Evolutionary conservation across 352 stramenopile genomes (phyloP).

Genomic region (Globisporangium alternatum): DNA sequence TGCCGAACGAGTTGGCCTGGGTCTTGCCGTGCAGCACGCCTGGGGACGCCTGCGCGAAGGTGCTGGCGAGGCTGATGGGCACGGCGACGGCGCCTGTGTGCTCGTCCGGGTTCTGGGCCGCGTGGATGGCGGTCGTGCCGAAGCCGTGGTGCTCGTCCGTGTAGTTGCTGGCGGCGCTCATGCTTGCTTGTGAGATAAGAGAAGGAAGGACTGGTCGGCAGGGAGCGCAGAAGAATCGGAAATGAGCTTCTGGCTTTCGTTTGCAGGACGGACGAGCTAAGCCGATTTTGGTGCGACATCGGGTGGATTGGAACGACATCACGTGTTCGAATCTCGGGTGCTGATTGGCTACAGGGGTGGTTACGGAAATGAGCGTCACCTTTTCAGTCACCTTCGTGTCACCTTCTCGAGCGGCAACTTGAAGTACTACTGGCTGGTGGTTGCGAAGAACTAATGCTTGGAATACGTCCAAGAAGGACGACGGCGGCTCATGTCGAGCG

Average conservation of each 20-base stretch:
- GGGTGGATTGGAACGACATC: background rate
- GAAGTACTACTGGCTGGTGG: slow-evolving; percentile 3
- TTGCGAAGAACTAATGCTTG: background rate
- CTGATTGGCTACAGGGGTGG: slow-evolving; percentile 2
- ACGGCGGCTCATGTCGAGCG: background rate
- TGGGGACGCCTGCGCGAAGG: slow-evolving; percentile 81
- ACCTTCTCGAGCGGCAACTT: slow-evolving; percentile 7
- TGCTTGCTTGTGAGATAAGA: slow-evolving; percentile 10
- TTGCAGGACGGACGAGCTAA: background rate
- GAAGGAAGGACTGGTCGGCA: slow-evolving; percentile 3
- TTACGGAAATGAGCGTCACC: slow-evolving; percentile 5
- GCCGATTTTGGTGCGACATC: slow-evolving; percentile 3
- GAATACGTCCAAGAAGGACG: no score
- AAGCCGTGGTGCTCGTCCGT: slow-evolving; percentile 79
- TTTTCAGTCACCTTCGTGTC: slow-evolving; percentile 7
- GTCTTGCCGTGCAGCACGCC: slow-evolving; percentile 71
- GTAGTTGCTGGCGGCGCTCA: slow-evolving; percentile 59
- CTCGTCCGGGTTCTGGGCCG: slow-evolving; percentile 72
- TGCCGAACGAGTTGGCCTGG: slow-evolving; percentile 90
- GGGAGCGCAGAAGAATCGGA: slow-evolving; percentile 9
- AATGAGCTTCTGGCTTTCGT: slow-evolving; percentile 16
- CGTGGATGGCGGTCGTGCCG: slow-evolving; percentile 83
- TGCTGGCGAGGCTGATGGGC: slow-evolving; percentile 91
- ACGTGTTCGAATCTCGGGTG: background rate
- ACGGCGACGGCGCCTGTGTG: slow-evolving; percentile 78